Evolutionary conservation across 2,329 filamentous ascomycete genomes (phyloP), one percentile per base, ranked within the genome.

Genomic region (Colletotrichum sublineola): DNA sequence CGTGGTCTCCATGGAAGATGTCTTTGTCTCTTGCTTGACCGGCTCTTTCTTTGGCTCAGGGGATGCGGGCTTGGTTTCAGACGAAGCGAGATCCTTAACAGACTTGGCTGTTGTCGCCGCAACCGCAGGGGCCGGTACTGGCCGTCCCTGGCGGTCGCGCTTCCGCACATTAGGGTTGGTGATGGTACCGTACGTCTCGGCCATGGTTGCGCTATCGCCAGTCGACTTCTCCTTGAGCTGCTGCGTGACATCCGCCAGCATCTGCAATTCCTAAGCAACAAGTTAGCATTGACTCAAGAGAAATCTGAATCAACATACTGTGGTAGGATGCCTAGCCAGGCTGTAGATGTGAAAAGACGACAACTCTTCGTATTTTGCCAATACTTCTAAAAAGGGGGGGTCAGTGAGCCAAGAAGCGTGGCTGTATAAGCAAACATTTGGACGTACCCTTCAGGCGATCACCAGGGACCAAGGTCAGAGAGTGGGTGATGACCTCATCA

Each of bases 291-390:
- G 18, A 20, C 1, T 20, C n/a, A 4, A 3, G 3, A 3, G 0
- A 52, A 14, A 8, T 2, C 0, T 4, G 12, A 14, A 14, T 60
- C 3, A 20, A 12, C 80, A 52, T 82, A 89, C 91, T 80, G 91
- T 92, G 20, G 95, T 84, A 1, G 91, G 88, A 48, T 90, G 88
- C 1, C 93, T 88, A 53, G 93, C 91, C 24, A 98, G 79, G 77
- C 95, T 97, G 84, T 98, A 98, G 55, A 98, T 84, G 77, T 98
- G 94, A 72, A 97, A 91, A 0, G 94, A 93, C 0, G 86, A 87
- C 66, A 97, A 90, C n/a, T 90, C 85, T 61, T 93, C 87, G 75
- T 96, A 97, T 20, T 89, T 86, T 18, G 86, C 84, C 69, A 94
- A 90, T 1, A 89, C 85, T 75, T 89, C 93, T 96, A 75, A 2